These are phyloP conservation scores for Auriscalpium vulgare DNA, from an alignment of 768 basidiomycete species.

Conservation along the genomic window DNA sequence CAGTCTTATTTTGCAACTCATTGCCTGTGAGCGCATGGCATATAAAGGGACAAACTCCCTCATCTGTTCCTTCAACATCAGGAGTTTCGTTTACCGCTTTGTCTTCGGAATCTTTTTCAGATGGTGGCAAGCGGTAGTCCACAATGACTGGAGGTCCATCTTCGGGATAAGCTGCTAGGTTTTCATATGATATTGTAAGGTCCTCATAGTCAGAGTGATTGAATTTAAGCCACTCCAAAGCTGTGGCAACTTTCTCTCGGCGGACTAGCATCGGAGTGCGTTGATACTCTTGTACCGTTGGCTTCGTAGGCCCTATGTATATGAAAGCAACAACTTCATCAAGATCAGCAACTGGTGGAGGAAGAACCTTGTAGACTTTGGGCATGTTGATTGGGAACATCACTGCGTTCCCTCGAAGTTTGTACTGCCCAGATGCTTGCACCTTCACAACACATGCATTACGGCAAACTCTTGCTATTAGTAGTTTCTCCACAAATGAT, in stretches of 20 bases:
- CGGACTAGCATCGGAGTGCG: constrained; percentile 14
- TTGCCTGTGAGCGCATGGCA: constrained; percentile 29
- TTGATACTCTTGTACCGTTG: constrained; percentile 21
- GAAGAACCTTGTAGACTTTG: constrained; percentile 25
- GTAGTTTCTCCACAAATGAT: no score
- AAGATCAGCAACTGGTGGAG: constrained; percentile 25
- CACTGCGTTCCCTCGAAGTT: constrained; percentile 29
- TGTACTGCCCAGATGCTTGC: constrained; percentile 8
- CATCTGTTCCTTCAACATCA: constrained; percentile 21
- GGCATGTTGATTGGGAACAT: constrained; percentile 24
- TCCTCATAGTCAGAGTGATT: no score
- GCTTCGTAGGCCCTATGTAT: constrained; percentile 22
- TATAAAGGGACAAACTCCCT: constrained; percentile 28
- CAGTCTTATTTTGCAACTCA: constrained; percentile 5
- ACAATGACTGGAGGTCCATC: constrained; percentile 17
- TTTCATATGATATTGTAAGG: constrained; percentile 11
- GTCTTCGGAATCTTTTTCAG: not conserved
- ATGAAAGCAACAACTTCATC: constrained; percentile 24
- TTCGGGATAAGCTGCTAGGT: constrained; percentile 13
- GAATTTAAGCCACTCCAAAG: no score
- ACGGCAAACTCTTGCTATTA: constrained; percentile 7
- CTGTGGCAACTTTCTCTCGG: constrained; percentile 2
- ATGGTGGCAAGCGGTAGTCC: not conserved
- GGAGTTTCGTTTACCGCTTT: constrained; percentile 21
- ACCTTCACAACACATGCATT: constrained; percentile 15